Evolutionary conservation across 345 rosid species (phyloP), one percentile per base, ranked within the genome.

Genomic region (Conringia planisiliqua): DNA sequence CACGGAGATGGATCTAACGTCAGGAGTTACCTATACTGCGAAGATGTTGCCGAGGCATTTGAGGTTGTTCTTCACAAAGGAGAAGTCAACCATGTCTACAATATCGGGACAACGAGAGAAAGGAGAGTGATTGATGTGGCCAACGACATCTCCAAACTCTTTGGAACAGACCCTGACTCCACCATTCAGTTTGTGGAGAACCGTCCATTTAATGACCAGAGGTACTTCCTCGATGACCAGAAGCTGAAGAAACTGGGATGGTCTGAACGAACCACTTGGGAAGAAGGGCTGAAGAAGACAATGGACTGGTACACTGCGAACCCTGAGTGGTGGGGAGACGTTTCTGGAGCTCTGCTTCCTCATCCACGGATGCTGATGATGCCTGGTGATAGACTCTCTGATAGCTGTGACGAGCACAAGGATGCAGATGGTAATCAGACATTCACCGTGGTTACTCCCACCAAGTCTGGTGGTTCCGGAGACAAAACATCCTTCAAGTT

Each of bases 261-360:
- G 97, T 77, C 88, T 6, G 97, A 92, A 38, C 79, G 84, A 59
- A 92, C 96, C 29, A 66, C 73, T 29, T 92, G 97, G 97, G 89
- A 88, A 78, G 96, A 89, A 71, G 97, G 97, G 13, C 67, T 92
- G 82, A 87, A 26, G 82, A 89, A 85, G 82, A 90, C 96, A 10
- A 82, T 88, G 55, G 87, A 88, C 5, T 92, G 97, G 97, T 92
- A 92, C 78, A 85, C 87, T 62, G 79, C 82, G 48, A 88, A 92
- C 82, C 96, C 96, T 57, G 89, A 88, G 54, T 92, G 97, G 97
- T 92, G 97, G 97, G 97, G 94, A 24, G 97, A 92, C 78, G 97
- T 92, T 20, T 78, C 90, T 32, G 97, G 96, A 35, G 97, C 97
- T 26, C 71, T 92, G 62, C 90, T 88, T 74, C 97, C 94, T 67